Evolutionary conservation across 1,284 basidiomycete genomes (phyloP).

Genomic region (Porodaedalea pini): DNA sequence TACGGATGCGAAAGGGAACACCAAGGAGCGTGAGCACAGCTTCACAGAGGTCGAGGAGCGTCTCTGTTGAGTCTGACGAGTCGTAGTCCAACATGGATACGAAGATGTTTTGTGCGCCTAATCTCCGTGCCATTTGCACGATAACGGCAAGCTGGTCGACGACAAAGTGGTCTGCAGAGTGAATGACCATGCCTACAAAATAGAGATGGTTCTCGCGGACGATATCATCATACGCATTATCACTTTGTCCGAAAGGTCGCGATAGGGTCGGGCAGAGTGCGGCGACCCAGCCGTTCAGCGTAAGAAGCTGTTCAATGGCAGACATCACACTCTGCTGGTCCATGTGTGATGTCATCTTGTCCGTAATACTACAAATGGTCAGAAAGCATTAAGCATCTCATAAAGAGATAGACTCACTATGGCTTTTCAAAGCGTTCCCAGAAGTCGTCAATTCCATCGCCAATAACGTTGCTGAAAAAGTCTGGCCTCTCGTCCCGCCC

Average conservation of each 20-base stretch:
- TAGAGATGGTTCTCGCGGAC: constrained; percentile 80
- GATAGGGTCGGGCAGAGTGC: constrained; percentile 87
- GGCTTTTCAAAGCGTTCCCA: constrained; percentile 91
- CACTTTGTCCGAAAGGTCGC: constrained; percentile 88
- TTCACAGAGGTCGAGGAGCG: constrained; percentile 87
- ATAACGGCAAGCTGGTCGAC: constrained; percentile 95
- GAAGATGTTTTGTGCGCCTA: constrained; percentile 85
- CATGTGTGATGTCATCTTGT: constrained; percentile 77
- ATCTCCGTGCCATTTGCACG: constrained; percentile 84
- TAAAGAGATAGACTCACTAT: constrained; percentile 52
- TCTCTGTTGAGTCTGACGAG: constrained; percentile 89
- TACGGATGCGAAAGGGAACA: constrained; percentile 84
- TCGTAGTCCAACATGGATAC: constrained; percentile 96
- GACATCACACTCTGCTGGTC: constrained; percentile 85
- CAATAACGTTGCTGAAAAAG: constrained; percentile 71
- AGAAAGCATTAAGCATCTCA: constrained; percentile 1
- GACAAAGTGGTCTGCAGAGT: constrained; percentile 95
- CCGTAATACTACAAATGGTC: constrained; percentile 54
- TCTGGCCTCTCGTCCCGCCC: constrained; percentile 82
- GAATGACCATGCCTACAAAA: constrained; percentile 89
- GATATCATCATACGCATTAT: constrained; percentile 85
- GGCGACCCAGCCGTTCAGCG: constrained; percentile 98
- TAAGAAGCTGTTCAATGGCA: constrained; percentile 86
- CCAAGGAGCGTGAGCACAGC: constrained; percentile 87
- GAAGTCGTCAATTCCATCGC: constrained; percentile 77